Evolutionary conservation across 257 asterid species (phyloP).

Genomic region (Ophiorrhiza pumila): DNA sequence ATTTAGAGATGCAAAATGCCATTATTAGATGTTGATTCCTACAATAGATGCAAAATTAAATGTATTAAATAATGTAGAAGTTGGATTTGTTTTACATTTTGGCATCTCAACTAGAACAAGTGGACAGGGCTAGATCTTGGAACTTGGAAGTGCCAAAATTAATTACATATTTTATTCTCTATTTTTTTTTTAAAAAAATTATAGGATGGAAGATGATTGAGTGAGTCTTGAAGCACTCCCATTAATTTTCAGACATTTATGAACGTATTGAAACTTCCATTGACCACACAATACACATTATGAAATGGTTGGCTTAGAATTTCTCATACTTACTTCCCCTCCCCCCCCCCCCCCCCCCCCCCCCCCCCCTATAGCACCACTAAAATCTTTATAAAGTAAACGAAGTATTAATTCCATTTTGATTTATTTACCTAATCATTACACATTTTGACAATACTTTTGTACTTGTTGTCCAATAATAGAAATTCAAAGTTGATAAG

Average conservation of each 20-base stretch:
- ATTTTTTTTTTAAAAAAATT: neutral
- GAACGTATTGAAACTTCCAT: neutral
- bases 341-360: too few relatives aligned
- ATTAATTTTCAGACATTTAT: neutral
- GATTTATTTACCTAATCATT: conserved; percentile 10
- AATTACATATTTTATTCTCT: neutral
- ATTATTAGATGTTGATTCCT: too few relatives aligned
- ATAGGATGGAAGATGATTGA: neutral
- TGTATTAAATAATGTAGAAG: too few relatives aligned
- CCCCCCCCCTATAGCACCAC: too few relatives aligned
- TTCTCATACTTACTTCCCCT: too few relatives aligned
- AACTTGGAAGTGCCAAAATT: neutral
- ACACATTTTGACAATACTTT: neutral
- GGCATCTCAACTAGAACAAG: neutral
- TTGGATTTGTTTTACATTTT: neutral
- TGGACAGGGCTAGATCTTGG: neutral
- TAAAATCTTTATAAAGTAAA: neutral
- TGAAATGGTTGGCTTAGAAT: too few relatives aligned
- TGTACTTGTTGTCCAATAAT: conserved; percentile 21
- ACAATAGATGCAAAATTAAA: too few relatives aligned
- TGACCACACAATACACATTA: too few relatives aligned
- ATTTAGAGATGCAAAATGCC: too few relatives aligned
- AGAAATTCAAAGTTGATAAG: conserved; percentile 10
- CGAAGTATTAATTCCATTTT: neutral
- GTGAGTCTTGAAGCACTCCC: neutral